A percentile compares a stretch with the other conserved stretches of the same genome.
phyloP scores from a whole-genome alignment of 169 alveolate species.

The Plasmodium gonderi region DNA sequence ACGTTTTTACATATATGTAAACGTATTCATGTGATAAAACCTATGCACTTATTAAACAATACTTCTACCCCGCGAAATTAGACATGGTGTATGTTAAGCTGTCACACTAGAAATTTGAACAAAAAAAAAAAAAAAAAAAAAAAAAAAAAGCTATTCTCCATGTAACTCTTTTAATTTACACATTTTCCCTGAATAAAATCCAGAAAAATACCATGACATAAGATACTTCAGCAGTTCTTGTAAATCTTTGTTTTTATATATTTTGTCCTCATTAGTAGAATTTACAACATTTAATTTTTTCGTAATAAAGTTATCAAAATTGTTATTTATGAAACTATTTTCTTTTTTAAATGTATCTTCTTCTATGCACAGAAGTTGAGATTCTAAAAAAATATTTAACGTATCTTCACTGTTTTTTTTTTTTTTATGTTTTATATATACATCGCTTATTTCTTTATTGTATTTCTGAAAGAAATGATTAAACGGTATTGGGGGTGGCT shows the following conservation, averaged over 20 bases:
- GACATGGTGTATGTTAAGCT: background rate
- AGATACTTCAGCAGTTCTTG: slow-evolving; percentile 60
- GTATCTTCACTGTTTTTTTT: slow-evolving; percentile 8
- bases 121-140: slow-evolving; percentile 21
- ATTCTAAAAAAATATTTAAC: slow-evolving; percentile 35
- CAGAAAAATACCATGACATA: slow-evolving; percentile 76
- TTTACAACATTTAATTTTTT: slow-evolving; percentile 37
- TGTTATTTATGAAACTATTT: slow-evolving; percentile 15
- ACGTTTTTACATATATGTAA: background rate
- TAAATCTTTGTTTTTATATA: slow-evolving; percentile 22
- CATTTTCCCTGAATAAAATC: slow-evolving; percentile 73
- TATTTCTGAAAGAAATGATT: slow-evolving; percentile 35
- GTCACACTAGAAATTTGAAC: background rate
- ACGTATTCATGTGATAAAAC: background rate
- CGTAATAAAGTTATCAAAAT: slow-evolving; percentile 53
- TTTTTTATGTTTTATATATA: slow-evolving; percentile 39
- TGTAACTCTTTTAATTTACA: slow-evolving; percentile 48
- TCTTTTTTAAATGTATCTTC: slow-evolving; percentile 48
- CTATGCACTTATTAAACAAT: background rate
- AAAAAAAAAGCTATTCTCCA: slow-evolving; percentile 1
- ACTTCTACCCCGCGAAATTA: background rate
- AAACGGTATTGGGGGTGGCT: slow-evolving; percentile 66
- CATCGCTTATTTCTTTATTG: slow-evolving; percentile 73
- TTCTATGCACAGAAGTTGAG: slow-evolving; percentile 54
- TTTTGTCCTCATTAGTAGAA: background rate